Conservation (phyloP, 352 stramenopile species). For the Globisporangium cederbergense region DNA sequence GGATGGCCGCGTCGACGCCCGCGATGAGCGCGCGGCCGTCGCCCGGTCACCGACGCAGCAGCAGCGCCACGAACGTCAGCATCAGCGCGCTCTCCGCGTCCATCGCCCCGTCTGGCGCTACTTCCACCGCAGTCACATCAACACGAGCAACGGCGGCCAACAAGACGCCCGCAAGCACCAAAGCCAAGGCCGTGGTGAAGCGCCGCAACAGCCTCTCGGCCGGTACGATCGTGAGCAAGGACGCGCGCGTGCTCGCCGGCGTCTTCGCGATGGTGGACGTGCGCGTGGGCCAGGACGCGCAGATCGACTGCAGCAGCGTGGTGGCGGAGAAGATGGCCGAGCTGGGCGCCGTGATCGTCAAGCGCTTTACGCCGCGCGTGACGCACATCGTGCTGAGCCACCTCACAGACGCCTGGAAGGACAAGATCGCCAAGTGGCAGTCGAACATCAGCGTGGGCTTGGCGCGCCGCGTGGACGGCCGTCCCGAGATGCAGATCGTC, state of each 20-base stretch:
- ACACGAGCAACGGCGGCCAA: neutral
- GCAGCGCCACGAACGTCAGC: slow-evolving; percentile 9
- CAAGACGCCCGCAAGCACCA: slow-evolving; percentile 5
- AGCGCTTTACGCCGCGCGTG: slow-evolving; percentile 56
- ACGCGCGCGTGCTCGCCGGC: slow-evolving; percentile 28
- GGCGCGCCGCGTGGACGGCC: slow-evolving; percentile 23
- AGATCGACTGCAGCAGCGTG: slow-evolving; percentile 80
- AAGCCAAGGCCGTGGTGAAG: slow-evolving; percentile 13
- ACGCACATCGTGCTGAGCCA: slow-evolving; percentile 81
- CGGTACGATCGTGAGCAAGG: slow-evolving; percentile 2
- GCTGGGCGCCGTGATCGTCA: slow-evolving; percentile 66
- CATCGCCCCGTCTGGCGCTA: neutral
- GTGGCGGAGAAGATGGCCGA: slow-evolving; percentile 61
- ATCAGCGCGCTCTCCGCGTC: neutral
- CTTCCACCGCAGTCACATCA: neutral
- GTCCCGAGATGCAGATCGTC: slow-evolving; percentile 62
- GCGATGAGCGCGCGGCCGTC: slow-evolving; percentile 9
- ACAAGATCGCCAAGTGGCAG: slow-evolving; percentile 71
- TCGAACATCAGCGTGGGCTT: slow-evolving; percentile 23
- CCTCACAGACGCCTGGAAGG: slow-evolving; percentile 59
- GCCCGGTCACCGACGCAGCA: slow-evolving; percentile 7
- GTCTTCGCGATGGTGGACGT: slow-evolving; percentile 80
- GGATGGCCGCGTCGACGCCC: slow-evolving; percentile 8
- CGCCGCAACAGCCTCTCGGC: slow-evolving; percentile 18
- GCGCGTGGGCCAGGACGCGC: slow-evolving; percentile 50